Evolutionary conservation across 179 eudicot species (phyloP).

Genomic region (Amaranthus tricolor): DNA sequence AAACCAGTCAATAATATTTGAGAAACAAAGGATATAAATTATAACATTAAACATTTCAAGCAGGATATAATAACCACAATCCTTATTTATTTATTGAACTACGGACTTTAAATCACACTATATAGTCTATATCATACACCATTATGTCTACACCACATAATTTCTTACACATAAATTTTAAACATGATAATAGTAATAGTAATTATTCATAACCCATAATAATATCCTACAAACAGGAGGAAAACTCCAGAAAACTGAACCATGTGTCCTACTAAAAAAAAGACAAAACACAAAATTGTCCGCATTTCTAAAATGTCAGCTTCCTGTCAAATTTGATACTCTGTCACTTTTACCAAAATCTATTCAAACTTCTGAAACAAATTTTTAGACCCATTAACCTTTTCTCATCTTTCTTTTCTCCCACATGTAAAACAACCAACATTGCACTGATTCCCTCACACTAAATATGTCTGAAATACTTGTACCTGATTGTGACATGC

Average conservation of each 20-base stretch:
- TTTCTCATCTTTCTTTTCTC: neutral
- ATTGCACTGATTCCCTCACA: slow-evolving; percentile 38
- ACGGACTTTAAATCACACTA: too few species aligned
- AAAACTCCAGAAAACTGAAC: slow-evolving; percentile 16
- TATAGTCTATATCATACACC: neutral
- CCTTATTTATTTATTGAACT: too few species aligned
- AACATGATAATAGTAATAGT: neutral
- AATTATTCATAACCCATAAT: neutral
- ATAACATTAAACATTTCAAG: too few species aligned
- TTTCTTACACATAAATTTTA: slow-evolving; percentile 1
- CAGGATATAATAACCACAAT: too few species aligned
- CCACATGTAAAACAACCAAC: neutral
- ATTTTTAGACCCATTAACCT: slow-evolving; percentile 12
- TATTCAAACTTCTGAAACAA: slow-evolving; percentile 21
- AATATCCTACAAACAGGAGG: slow-evolving; percentile 1
- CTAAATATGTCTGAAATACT: too few species aligned
- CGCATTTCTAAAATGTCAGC: slow-evolving; percentile 23
- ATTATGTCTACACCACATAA: neutral
- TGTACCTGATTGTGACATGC: too few species aligned
- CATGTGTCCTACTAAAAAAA: slow-evolving; percentile 12
- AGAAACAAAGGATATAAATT: too few species aligned
- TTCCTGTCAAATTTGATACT: slow-evolving; percentile 17
- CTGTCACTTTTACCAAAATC: slow-evolving; percentile 26
- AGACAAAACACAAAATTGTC: slow-evolving; percentile 27
- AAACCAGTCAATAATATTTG: too few species aligned